Percentiles rank a stretch among this genome's conserved stretches.
Evolutionary conservation across 2,329 filamentous ascomycete genomes (phyloP).

Genomic region (Xylaria sp.): DNA sequence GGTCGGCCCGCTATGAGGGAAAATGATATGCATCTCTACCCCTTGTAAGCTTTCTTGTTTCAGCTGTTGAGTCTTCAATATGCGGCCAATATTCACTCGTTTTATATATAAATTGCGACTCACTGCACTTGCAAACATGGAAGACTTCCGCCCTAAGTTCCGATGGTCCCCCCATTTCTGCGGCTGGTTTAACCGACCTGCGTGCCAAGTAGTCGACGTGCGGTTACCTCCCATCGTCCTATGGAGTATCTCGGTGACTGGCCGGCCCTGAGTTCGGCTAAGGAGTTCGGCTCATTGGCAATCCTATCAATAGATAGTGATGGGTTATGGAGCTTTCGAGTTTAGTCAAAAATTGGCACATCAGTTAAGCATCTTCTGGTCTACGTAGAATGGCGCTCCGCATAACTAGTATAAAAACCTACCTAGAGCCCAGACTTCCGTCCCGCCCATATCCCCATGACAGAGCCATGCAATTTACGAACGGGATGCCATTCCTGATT

Average conservation of each 20-base stretch:
- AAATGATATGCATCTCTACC: conserved; percentile 17
- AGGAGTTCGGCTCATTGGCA: not conserved
- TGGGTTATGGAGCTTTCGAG: not conserved
- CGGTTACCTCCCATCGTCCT: not conserved
- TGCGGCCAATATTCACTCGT: not conserved
- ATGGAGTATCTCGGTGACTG: not conserved
- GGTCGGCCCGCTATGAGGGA: conserved; percentile 21
- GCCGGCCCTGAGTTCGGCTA: not conserved
- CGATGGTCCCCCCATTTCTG: not conserved
- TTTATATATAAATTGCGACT: not conserved
- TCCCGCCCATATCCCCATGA: no score
- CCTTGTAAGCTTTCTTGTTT: not conserved
- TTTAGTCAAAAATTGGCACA: not conserved
- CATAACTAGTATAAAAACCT: no score
- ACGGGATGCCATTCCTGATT: conserved; percentile 10
- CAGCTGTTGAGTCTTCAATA: not conserved
- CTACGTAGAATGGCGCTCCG: not conserved
- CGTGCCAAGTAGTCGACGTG: conserved; percentile 2
- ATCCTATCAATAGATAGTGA: not conserved
- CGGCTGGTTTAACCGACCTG: not conserved
- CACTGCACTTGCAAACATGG: not conserved
- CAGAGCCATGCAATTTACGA: not conserved
- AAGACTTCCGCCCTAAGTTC: not conserved
- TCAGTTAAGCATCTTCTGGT: not conserved
- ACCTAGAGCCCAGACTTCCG: no score